Evolutionary conservation across 805 yeast genomes (phyloP), one percentile per base, ranked within the genome.

Genomic region (Candida pseudoglaebosa): DNA sequence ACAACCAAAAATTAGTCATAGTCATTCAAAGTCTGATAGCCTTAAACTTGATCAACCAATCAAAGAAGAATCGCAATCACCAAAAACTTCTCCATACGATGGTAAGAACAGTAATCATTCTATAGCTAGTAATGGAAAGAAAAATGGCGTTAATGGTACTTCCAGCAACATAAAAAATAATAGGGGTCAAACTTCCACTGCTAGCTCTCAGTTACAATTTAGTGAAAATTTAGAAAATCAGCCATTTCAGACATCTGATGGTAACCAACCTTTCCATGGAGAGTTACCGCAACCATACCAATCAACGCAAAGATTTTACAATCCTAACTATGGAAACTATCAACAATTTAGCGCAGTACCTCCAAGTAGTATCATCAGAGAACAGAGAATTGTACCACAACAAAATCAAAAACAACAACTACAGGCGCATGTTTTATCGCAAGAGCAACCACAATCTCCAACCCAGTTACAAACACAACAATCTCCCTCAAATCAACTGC

Each of bases 41-140:
- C 13, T 26, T n/a, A 26, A 26, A 26, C 12, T 26, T 6, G 29
- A 26, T 15, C 29, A 26, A 26, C 29, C 29, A n/a, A 26, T 26
- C 29, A 26, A 50, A 10, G 71, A 66, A 14, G 63, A 64, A 38
- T 63, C 69, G 1, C 69, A 63, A 34, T 62, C 70, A 4, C 73
- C 73, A 0, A 65, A 58, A 29, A 59, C 70, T 2, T 62, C 69
- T 2, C 71, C 70, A 0, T 5, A 26, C 12, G 29, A 26, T 13
- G 13, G 13, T 13, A 26, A 26, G 15, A 26, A 26, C 12, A 6
- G 6, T 13, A 26, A 26, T 13, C 9, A 7, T 9, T 8, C 12
- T 8, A 12, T 12, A 22, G 12, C 8, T 22, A 22, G 26, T 22
- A 22, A 22, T 22, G 26, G 26, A 22, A 22, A 22, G 10, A 12